A percentile compares a stretch with the other conserved stretches of the same genome.
Conservation (phyloP, 768 basidiomycete genomes). For the Botryobasidium botryosum region DNA sequence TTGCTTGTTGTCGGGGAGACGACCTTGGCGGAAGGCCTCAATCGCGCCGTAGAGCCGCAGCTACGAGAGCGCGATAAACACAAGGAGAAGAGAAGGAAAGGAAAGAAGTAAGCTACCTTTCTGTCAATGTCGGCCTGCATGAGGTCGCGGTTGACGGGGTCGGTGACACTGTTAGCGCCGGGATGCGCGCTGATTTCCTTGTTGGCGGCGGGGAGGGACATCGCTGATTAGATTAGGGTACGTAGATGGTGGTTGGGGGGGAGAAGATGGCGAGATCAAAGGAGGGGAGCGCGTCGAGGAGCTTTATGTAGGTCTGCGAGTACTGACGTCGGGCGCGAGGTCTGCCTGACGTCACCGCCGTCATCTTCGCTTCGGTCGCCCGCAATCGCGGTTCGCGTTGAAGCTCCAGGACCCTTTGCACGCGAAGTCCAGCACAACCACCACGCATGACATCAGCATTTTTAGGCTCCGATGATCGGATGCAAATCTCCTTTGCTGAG, state of each 20-base stretch:
- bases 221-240: constrained; percentile 16
- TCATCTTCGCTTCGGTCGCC: no score
- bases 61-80: constrained; percentile 18
- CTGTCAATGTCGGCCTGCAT: constrained; percentile 65
- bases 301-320: no score
- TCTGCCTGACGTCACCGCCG: no score
- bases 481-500: no score
- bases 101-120: constrained; percentile 29
- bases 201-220: constrained; percentile 48
- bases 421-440: no score
- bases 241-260: background rate
- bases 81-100: constrained; percentile 2
- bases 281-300: no score
- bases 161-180: constrained; percentile 26
- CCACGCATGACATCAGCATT: no score
- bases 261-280: no score
- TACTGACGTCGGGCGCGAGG: no score
- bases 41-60: constrained; percentile 68
- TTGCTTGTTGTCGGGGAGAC: constrained; percentile 64
- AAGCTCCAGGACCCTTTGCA: no score
- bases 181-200: constrained; percentile 49
- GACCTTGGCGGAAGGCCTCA: constrained; percentile 62
- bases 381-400: no score
- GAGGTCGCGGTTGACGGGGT: constrained; percentile 39
- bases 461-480: no score